A percentile compares a stretch with the other conserved stretches of the same genome.
These are phyloP conservation scores for Suillus ampliporus DNA, from an alignment of 768 basidiomycete species.

Conservation along the genomic window DNA sequence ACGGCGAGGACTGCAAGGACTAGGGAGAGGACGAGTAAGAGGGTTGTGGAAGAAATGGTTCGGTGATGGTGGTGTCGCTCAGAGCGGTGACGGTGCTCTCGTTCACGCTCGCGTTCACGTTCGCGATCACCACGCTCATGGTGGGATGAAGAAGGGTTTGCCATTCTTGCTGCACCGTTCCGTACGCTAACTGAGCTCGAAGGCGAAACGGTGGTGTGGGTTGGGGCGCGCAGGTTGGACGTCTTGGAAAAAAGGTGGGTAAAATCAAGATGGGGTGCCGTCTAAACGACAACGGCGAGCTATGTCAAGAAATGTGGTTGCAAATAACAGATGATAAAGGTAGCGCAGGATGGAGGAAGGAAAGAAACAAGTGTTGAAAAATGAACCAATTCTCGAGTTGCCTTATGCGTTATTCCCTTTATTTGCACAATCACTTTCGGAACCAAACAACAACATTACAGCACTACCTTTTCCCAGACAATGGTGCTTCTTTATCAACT, in stretches of 20 bases:
- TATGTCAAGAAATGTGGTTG: conserved; percentile 1
- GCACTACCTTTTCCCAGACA: conserved; percentile 9
- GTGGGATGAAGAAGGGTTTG: conserved; percentile 85
- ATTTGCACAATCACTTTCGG: conserved; percentile 28
- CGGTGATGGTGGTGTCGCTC: conserved; percentile 79
- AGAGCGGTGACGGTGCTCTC: conserved; percentile 57
- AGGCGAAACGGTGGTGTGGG: conserved; percentile 79
- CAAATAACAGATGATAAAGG: conserved; percentile 21
- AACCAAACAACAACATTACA: conserved; percentile 34
- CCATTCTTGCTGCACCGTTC: conserved; percentile 61
- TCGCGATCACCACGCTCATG: conserved; percentile 68
- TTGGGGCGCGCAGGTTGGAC: conserved; percentile 65
- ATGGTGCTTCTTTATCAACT: background rate
- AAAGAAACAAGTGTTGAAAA: conserved; percentile 31
- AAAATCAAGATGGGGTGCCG: conserved; percentile 17
- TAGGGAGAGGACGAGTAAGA: conserved; percentile 84
- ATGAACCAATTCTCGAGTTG: conserved; percentile 34
- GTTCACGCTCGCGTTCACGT: conserved; percentile 56
- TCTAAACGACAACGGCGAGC: conserved; percentile 9
- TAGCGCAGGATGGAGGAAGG: conserved; percentile 16
- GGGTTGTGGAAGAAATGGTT: conserved; percentile 89
- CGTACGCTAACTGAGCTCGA: conserved; percentile 65
- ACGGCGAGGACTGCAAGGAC: conserved; percentile 88
- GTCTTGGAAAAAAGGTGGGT: conserved; percentile 52
- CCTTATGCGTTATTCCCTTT: conserved; percentile 24